Base-by-base conservation (phyloP, 768 basidiomycete genomes). In the Phanerochaete carnosa region DNA sequence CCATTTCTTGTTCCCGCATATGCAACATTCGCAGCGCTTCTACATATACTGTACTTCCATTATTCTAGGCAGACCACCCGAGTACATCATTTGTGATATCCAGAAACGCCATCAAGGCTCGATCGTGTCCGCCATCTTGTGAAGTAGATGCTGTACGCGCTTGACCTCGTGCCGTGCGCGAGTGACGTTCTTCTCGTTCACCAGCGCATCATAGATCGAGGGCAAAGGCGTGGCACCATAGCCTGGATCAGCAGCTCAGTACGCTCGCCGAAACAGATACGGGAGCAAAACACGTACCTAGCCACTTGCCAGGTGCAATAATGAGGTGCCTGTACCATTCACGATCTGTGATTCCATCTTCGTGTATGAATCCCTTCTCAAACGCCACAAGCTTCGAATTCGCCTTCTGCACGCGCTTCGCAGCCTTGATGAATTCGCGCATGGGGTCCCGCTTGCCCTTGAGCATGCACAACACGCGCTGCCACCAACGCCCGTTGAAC, bases 321-420 rank as follows among this genome's bases (percentile, higher is more conserved):
- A 82, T 92, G 9, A 94, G 79, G 73, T 94, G 89, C 66, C 78
- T 84, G 70, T 90, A 96, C 94, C 94, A 95, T 70, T 92, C 88
- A 29, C 90, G 80, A 55, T 87, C 85, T 64, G 86, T 86, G 63
- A 94, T 85, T 0, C 93, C 94, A 12, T 77, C 84, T 66, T 87
- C 77, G 11, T 84, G 84, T 60, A 94, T 88, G 72, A 95, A 92
- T 1, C 92, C 91, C 51, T 82, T 82, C 70, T 94, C 92, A 63
- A 93, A 92, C 5, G 75, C 73, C 6, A 77, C 72, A 16, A 93
- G 74, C 70, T 86, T 89, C 73, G 80, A 73, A 72, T 92, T 92
- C 19, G 80, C 82, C 56, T 68, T 75, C 57, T 75, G 76, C 15
- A 91, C 81, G 26, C 85, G 83, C 66, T 80, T 82, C 2, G 77